Evolutionary conservation across 1,139 yeast species (phyloP), one percentile per base, ranked within the genome.

Genomic region (Pichia cactophila): DNA sequence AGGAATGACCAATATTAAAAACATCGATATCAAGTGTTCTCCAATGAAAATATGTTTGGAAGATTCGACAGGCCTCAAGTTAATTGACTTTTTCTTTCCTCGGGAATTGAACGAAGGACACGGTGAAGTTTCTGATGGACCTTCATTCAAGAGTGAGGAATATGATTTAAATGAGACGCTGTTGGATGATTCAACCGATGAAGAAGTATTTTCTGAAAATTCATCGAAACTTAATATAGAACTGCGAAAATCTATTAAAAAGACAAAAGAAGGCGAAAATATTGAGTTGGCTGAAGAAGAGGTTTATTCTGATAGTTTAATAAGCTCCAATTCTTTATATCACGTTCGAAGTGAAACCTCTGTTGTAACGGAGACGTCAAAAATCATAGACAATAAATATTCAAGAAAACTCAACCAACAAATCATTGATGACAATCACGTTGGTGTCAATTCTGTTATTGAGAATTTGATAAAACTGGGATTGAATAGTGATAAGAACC

Each of bases 41-140:
- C 88, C 88, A 42, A 67, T 83, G 53, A 74, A 73, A 45, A 58
- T 83, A 47, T 74, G 76, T 48, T 57, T 83, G 37, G 92, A 84
- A 57, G 85, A 82, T 59, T 65, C 67, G 37, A 80, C 86, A 12
- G 82, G 86, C 5, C 69, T 69, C 43, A 78, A 74, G 60, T 65
- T 83, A 48, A 69, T 81, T 71, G 66, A 70, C 33, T 83, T 77
- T 62, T 68, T 80, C 12, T 78, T 81, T 61, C 81, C 81, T 29
- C 62, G 66, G 5, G 53, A 50, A n/a, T 31, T 16, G 14, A 23
- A 38, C 16, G 35, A 41, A 23, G 17, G 8, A 4, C 10, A 41
- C 6, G 40, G 33, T 3, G 40, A 35, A 5, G 14, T 40, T 29
- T 4, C 16, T 12, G 41, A 39, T 20, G 53, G 47, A 5, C 29